Conservation (phyloP, 306 rosid species). For the Morella rubra region DNA sequence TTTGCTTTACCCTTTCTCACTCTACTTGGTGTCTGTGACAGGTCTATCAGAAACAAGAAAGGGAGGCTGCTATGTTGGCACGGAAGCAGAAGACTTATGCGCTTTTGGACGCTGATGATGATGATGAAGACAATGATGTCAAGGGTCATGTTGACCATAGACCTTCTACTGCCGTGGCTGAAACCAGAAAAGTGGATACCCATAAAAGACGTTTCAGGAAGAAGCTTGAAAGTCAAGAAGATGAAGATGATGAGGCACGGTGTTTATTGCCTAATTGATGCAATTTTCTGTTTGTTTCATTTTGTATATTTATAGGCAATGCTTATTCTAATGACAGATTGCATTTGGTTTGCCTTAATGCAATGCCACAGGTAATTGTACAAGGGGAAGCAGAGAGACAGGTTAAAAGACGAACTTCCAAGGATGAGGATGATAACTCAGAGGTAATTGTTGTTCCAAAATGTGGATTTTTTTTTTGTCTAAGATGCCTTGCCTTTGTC, state of each 20-base stretch:
- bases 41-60: constrained; percentile 83
- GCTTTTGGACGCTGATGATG: constrained; percentile 76
- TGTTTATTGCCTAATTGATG: constrained; percentile 32
- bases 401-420: constrained; percentile 60
- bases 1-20: constrained; percentile 15
- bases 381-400: constrained; percentile 49
- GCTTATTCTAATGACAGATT: constrained; percentile 31
- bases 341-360: constrained; percentile 41
- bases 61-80: constrained; percentile 76
- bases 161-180: constrained; percentile 35
- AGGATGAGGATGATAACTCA: constrained; percentile 60
- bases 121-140: constrained; percentile 23
- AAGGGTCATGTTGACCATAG: constrained; percentile 32
- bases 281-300: constrained; percentile 29
- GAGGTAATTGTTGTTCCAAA: constrained; percentile 51
- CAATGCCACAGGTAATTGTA: constrained; percentile 51
- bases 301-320: constrained; percentile 24
- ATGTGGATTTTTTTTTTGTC: background rate
- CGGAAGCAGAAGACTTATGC: constrained; percentile 72
- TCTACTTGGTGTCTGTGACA: constrained; percentile 33
- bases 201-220: constrained; percentile 69
- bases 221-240: constrained; percentile 60
- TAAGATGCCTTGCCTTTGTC: constrained; percentile 4
- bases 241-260: constrained; percentile 71
- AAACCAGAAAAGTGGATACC: constrained; percentile 42